Base-by-base conservation (phyloP, 2,329 filamentous ascomycete species). In the Fusarium graminum region DNA sequence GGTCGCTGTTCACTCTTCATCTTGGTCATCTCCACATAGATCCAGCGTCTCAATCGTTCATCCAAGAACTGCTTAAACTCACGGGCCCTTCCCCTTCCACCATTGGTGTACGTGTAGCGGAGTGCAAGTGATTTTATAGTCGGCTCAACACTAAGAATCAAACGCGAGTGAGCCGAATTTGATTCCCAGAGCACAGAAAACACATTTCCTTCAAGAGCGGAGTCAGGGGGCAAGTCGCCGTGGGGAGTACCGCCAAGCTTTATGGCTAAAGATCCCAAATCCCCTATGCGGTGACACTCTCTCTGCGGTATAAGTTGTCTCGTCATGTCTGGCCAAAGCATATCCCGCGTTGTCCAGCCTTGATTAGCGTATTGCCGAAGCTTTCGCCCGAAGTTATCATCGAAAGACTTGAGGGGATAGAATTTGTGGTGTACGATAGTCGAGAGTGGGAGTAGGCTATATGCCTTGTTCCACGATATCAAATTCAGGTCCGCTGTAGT, bases 391-490 rank as follows among this genome's bases (percentile, higher is more conserved):
- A 34, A 11, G 4, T 1, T 3, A 1, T 14, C 1, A 11, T 25
- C 19, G 5, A 36, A 7, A 3, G 22, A 14, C 2, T 29, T 29
- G 3, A 56, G 3, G 12, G 6, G n/a, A 10, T 46, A 46, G 6
- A 58, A 46, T 14, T 41, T 58, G 7, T 58, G 41, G 3, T 3
- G n/a, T 1, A 25, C 10, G 4, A 58, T 9, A 6, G 19, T 56
- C 4, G 26, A 12, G 3, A 40, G 3, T 2, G 50, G 54, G 7
- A 58, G 34, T 1, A 56, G 41, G 0, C 19, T 41, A 14, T 58
- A 58, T 16, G 16, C 34, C 22, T 58, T 58, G 6, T 58, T 58
- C 51, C 54, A 58, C 2, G 51, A 46, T 4, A 58, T 41, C 11
- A 46, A 11, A n/a, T 29, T 25, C 32, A 58, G 9, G 19, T 17